A percentile compares a stretch with the other conserved stretches of the same genome.
These are phyloP conservation scores for Brassica rapa DNA, from an alignment of 345 rosid genomes.

Conservation along the genomic window DNA sequence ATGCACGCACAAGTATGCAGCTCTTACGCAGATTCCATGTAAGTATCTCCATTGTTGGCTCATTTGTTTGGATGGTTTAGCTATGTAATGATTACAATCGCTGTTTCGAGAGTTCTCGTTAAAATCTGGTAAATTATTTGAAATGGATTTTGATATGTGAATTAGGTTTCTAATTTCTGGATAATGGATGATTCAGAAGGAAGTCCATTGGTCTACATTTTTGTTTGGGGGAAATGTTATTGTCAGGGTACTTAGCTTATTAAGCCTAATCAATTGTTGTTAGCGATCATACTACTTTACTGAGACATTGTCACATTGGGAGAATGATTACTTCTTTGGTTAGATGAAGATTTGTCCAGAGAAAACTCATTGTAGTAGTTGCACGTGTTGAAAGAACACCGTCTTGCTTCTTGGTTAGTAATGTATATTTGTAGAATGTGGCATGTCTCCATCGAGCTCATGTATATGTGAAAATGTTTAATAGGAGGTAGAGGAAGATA, in stretches of 20 bases:
- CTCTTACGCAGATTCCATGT: constrained; percentile 91
- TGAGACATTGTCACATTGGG: not conserved
- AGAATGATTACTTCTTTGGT: constrained; percentile 16
- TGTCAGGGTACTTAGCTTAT: not conserved
- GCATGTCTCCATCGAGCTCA: not conserved
- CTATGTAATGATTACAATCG: not conserved
- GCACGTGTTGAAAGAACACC: not conserved
- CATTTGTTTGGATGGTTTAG: constrained; percentile 3
- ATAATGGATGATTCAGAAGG: constrained; percentile 5
- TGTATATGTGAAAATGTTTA: not conserved
- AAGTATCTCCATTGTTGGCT: not conserved
- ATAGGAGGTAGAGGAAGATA: not conserved
- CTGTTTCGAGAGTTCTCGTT: not conserved
- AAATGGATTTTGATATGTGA: not conserved
- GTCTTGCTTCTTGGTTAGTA: constrained; percentile 12
- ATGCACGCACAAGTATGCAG: constrained; percentile 82
- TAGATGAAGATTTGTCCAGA: constrained; percentile 3
- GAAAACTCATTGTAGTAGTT: not conserved
- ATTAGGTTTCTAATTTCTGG: not conserved
- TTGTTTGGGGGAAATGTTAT: not conserved
- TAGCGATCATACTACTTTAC: not conserved
- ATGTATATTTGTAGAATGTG: not conserved
- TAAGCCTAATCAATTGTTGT: not conserved
- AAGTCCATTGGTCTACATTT: constrained; percentile 8
- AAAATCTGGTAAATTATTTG: not conserved